Conservation (phyloP, 2,329 filamentous ascomycete genomes). For the Pseudogymnoascus sp. region DNA sequence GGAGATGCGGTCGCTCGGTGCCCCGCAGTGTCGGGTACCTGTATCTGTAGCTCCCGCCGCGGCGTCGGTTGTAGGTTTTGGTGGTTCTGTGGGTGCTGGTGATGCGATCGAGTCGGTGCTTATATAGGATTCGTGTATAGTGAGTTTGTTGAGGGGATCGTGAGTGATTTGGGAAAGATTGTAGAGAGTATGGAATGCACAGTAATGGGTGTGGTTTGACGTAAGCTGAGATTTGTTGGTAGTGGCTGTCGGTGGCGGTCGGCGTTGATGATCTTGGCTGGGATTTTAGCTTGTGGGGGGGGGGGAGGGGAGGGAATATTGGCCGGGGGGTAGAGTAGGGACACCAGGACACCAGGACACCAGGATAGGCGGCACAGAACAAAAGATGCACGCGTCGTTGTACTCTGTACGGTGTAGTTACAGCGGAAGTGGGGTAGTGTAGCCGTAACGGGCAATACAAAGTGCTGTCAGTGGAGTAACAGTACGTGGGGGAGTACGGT, state of each 20-base stretch:
- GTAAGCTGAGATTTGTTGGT: slow-evolving; percentile 4
- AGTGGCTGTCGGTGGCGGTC: not conserved
- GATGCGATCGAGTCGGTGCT: not conserved
- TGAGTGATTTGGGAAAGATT: not conserved
- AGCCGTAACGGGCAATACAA: not conserved
- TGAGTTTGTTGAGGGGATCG: not conserved
- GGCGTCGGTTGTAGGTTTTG: not conserved
- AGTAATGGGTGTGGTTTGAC: not conserved
- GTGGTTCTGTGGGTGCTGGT: not conserved
- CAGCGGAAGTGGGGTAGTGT: not conserved
- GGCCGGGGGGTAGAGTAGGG: too few species aligned
- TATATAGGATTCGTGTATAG: not conserved
- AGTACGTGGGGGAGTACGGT: not conserved
- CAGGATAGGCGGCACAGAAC: too few species aligned
- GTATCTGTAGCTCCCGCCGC: not conserved
- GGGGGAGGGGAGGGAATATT: too few species aligned
- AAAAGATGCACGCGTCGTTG: not conserved
- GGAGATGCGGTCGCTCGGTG: not conserved
- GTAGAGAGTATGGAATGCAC: too few species aligned
- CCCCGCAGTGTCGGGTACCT: not conserved
- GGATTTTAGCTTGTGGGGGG: too few species aligned
- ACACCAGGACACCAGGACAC: too few species aligned
- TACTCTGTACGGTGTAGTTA: not conserved
- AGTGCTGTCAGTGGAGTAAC: not conserved
- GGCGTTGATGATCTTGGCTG: not conserved